Percentiles rank a stretch among this genome's conserved stretches.
Evolutionary conservation across 306 rosid genomes (phyloP).

Genomic region (Lathyrus sativus): DNA sequence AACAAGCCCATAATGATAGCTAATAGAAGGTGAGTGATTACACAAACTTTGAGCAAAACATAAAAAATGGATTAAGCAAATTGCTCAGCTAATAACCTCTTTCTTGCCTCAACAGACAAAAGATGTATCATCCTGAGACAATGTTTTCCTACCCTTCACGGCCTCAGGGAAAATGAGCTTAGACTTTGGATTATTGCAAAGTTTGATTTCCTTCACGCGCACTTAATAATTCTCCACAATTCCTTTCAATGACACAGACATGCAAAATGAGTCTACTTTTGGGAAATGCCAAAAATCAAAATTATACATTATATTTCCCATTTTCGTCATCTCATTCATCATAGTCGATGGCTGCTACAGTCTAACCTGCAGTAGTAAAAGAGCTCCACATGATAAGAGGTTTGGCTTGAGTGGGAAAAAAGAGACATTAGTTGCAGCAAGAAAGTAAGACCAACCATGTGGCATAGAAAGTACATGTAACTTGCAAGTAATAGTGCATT

Average conservation of each 20-base stretch:
- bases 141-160: slow-evolving; percentile 24
- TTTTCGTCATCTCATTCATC: slow-evolving; percentile 11
- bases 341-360: slow-evolving; percentile 16
- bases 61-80: slow-evolving; percentile 51
- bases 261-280: slow-evolving; percentile 5
- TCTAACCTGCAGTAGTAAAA: slow-evolving; percentile 29
- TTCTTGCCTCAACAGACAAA: slow-evolving; percentile 26
- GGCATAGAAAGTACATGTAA: too few species aligned
- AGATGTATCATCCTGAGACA: slow-evolving; percentile 19
- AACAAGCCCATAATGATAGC: neutral
- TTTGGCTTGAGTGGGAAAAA: slow-evolving; percentile 11
- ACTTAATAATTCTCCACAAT: slow-evolving; percentile 8
- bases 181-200: slow-evolving; percentile 18
- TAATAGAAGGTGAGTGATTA: slow-evolving; percentile 45
- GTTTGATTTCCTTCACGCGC: slow-evolving; percentile 29
- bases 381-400: slow-evolving; percentile 13
- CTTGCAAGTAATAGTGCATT: too few species aligned
- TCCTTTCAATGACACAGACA: slow-evolving; percentile 23
- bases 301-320: slow-evolving; percentile 11
- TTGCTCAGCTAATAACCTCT: slow-evolving; percentile 32
- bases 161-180: neutral
- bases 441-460: too few species aligned
- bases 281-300: slow-evolving; percentile 24
- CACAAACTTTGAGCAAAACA: slow-evolving; percentile 46
- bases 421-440: slow-evolving; percentile 24